phyloP scores from a whole-genome alignment of 148 eudicot genomes.

The Rheum nobile region DNA sequence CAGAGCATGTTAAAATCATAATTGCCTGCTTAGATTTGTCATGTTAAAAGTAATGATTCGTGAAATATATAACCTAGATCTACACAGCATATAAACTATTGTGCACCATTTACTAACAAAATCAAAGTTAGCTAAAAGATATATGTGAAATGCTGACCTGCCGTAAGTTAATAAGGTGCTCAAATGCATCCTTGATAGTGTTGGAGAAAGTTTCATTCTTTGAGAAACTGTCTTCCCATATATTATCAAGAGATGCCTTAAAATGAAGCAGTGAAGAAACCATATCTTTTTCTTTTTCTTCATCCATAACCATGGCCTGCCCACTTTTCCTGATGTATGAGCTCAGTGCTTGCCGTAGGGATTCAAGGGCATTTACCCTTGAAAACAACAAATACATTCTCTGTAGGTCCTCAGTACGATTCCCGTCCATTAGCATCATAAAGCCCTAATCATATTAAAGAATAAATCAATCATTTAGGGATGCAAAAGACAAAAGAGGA shows the following conservation, averaged over 20 bases:
- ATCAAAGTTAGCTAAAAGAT: not conserved
- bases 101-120: not conserved
- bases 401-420: constrained; percentile 74
- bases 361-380: constrained; percentile 79
- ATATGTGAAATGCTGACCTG: constrained; percentile 42
- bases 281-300: constrained; percentile 97
- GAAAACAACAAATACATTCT: constrained; percentile 66
- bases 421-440: constrained; percentile 73
- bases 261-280: constrained; percentile 79
- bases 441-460: constrained; percentile 51
- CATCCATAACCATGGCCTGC: constrained; percentile 78
- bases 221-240: constrained; percentile 90
- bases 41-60: not conserved
- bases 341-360: constrained; percentile 61
- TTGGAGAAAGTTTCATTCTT: constrained; percentile 82
- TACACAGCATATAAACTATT: not conserved
- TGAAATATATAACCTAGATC: not conserved
- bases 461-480: constrained; percentile 1
- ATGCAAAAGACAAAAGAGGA: not conserved
- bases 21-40: not conserved
- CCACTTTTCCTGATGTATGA: constrained; percentile 77
- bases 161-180: constrained; percentile 85
- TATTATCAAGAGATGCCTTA: constrained; percentile 67
- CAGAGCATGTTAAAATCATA: not conserved
- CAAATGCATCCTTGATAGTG: constrained; percentile 93